Evolutionary conservation across 495 filamentous ascomycete genomes (phyloP).

Genomic region (Aspergillus nanangensis): DNA sequence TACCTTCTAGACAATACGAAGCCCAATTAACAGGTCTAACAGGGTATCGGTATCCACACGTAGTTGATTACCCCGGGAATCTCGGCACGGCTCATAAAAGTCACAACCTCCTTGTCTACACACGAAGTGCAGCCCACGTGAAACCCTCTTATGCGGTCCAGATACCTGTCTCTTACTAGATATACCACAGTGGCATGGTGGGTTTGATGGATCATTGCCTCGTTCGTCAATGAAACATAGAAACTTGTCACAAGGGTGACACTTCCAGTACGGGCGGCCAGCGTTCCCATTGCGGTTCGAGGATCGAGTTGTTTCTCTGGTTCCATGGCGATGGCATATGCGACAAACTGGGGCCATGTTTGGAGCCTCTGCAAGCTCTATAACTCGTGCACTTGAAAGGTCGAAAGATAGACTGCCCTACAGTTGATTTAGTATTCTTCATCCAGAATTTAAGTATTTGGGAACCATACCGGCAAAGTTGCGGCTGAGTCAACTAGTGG

Average conservation of each 20-base stretch:
- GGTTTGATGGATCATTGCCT: neutral
- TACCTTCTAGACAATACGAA: neutral
- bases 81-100: neutral
- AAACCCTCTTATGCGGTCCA: neutral
- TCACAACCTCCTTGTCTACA: neutral
- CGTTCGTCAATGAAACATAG: neutral
- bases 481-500: no score
- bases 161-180: neutral
- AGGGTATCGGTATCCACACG: neutral
- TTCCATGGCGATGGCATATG: neutral
- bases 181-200: neutral
- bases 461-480: no score
- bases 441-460: no score
- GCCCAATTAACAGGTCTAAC: neutral
- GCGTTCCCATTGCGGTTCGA: neutral
- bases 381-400: no score
- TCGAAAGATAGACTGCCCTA: no score
- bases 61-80: neutral
- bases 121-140: neutral
- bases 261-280: neutral
- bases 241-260: neutral
- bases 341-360: neutral
- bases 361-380: neutral
- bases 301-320: neutral
- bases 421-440: no score